Evolutionary conservation across 1,139 yeast genomes (phyloP), one percentile per base, ranked within the genome.

Genomic region (Spathaspora jeffriesii): DNA sequence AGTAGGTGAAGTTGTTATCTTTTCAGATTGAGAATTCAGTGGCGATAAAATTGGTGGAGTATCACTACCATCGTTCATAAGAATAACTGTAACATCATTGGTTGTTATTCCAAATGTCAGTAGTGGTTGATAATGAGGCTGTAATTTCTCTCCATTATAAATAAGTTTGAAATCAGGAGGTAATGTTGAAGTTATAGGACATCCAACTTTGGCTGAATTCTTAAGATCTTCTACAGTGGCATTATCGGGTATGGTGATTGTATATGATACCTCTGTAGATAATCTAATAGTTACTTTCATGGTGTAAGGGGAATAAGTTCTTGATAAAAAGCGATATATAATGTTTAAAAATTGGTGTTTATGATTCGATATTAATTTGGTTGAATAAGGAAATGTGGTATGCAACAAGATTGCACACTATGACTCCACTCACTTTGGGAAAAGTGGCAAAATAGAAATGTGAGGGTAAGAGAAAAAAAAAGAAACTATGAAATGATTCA

Each of bases 171-270:
- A 75, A 43, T 71, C 71, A 4, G 60, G 49, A 2, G 80, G 78
- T 43, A 75, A 61, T 44, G 61, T 62, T 43, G 62, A 52, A 20
- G 57, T 50, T 22, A 58, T 46, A 53, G 82, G 68, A 61, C 73
- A 64, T 2, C 76, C 76, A 13, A 69, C 75, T 46, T 68, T 65
- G 21, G 79, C 76, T 8, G 79, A 68, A 43, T 65, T 65, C 46
- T 72, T 69, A 50, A 80, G 68, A 50, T 80, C 81, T 28, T 70
- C 76, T 25, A 78, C 81, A 1, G 82, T 76, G 43, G 79, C 65
- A 58, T 74, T 72, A 49, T 76, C 76, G 11, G 81, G 76, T n/a
- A 79, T 64, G 18, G 78, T 71, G 47, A 79, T 68, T 34, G 71
- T 56, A 57, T 65, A 70, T 9, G 76, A 67, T 10, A 60, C 53